Evolutionary conservation across 805 yeast species (phyloP).

Genomic region (Kodamaea kaohsiungensis): DNA sequence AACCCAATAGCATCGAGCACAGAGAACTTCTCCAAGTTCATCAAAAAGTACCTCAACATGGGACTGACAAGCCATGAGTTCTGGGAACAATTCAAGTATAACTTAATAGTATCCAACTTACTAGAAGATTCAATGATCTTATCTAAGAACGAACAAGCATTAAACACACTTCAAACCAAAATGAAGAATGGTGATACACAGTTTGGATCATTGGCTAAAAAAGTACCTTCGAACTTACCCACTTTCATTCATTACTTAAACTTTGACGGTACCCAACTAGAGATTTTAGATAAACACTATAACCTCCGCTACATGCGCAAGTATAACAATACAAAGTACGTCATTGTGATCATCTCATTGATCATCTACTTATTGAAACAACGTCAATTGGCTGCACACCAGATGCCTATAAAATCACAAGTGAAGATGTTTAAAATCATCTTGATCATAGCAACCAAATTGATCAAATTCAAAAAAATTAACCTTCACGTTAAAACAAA

Average conservation of each 20-base stretch:
- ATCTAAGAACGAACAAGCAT: conserved; percentile 43
- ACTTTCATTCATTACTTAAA: conserved; percentile 9
- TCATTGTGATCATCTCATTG: conserved; percentile 24
- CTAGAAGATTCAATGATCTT: conserved; percentile 42
- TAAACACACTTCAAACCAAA: conserved; percentile 15
- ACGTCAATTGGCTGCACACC: background rate
- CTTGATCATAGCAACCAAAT: conserved; percentile 28
- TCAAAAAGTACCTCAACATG: conserved; percentile 28
- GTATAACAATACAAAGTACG: conserved; percentile 13
- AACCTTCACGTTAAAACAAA: conserved; percentile 24
- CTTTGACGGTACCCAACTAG: conserved; percentile 24
- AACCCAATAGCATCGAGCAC: conserved; percentile 15
- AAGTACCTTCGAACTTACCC: conserved; percentile 2
- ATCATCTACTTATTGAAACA: conserved; percentile 31
- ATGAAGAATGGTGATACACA: background rate
- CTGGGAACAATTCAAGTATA: conserved; percentile 45
- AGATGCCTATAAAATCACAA: conserved; percentile 7
- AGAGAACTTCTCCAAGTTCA: conserved; percentile 22
- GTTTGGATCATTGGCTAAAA: background rate
- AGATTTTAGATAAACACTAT: conserved; percentile 17
- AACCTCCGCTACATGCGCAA: conserved; percentile 15
- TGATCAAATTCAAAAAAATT: conserved; percentile 27
- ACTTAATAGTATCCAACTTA: conserved; percentile 36
- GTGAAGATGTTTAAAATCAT: conserved; percentile 32
- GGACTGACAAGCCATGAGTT: conserved; percentile 21